Evolutionary conservation across 2,329 filamentous ascomycete species (phyloP), one percentile per base, ranked within the genome.

Genomic region (Periconia sp.): DNA sequence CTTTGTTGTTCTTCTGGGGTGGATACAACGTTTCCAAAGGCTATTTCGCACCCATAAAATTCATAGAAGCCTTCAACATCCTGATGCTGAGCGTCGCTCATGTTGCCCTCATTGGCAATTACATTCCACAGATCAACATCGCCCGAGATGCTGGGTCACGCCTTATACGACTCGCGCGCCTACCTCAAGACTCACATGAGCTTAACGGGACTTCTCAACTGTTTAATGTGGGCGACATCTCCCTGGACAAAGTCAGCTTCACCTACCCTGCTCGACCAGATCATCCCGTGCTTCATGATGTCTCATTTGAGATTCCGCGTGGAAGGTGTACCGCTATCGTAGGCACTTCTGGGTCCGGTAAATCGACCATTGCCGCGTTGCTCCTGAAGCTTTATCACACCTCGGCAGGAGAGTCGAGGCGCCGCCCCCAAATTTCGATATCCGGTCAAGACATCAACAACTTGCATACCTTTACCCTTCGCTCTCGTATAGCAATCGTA

Each of bases 291-390:
- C 77, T 97, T 1, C 78, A 79, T 10, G 77, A 83, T 19, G 70
- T 96, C n/a, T 85, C 79, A n/a, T 76, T 96, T 8, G 76, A 74
- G 0, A 83, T 97, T 48, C 68, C 78, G 1, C 72, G 81, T 0
- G 85, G 87, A 19, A 85, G 82, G 3, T 89, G 85, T 60, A 87
- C 87, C 0, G 91, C 90, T 2, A 85, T 97, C 18, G 91, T 95
- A 2, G 92, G 93, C 1, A 77, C 83, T 1, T 96, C 92, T 0
- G 93, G 94, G 0, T 90, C 88, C n/a, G 93, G 94, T 1, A 97
- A 99, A 75, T 92, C 89, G 14, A 97, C 93, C 0, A 80, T 97
- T 35, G 82, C 88, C 0, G 84, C 88, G 0, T 76, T 97, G 0
- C 78, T 97, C 0, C 76, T 95, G 3, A 85, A 88, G 1, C 79